A percentile compares a stretch with the other conserved stretches of the same genome.
These are phyloP conservation scores for Peniophora sp. DNA, from an alignment of 1,284 basidiomycete species.

Conservation along the genomic window DNA sequence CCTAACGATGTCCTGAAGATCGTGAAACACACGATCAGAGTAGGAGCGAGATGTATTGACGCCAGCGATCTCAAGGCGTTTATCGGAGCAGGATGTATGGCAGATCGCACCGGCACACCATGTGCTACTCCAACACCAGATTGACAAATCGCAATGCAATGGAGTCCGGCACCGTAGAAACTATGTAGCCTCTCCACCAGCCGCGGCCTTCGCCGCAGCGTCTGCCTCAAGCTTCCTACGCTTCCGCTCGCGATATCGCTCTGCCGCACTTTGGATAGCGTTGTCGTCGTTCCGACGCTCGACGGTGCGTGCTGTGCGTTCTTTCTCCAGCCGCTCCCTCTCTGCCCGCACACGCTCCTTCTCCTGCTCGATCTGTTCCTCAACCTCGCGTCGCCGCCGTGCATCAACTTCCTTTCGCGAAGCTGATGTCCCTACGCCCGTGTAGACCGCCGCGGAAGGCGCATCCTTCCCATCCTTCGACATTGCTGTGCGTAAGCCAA, in stretches of 20 bases:
- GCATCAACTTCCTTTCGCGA: constrained; percentile 74
- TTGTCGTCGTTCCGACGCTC: constrained; percentile 64
- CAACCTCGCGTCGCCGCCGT: constrained; percentile 66
- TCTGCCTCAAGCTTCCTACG: constrained; percentile 62
- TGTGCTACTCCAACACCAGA: no score
- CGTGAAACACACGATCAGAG: no score
- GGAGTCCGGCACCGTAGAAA: no score
- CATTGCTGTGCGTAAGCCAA: constrained; percentile 33
- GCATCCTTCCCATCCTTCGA: constrained; percentile 18
- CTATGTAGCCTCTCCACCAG: no score
- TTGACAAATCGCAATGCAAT: no score
- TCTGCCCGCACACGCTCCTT: constrained; percentile 49
- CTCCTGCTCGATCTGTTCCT: constrained; percentile 69
- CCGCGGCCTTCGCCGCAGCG: constrained; percentile 5
- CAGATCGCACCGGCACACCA: no score
- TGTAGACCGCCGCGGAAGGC: constrained; percentile 39
- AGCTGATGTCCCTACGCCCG: constrained; percentile 76
- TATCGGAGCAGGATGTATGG: no score
- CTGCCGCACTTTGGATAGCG: constrained; percentile 64
- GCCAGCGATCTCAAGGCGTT: no score
- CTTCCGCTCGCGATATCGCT: constrained; percentile 76
- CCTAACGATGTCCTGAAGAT: no score
- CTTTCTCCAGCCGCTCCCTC: constrained; percentile 50
- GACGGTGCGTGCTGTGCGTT: constrained; percentile 46
- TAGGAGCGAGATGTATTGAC: no score